Conservation (phyloP, 768 basidiomycete genomes). For the Panaeolus papilionaceus region DNA sequence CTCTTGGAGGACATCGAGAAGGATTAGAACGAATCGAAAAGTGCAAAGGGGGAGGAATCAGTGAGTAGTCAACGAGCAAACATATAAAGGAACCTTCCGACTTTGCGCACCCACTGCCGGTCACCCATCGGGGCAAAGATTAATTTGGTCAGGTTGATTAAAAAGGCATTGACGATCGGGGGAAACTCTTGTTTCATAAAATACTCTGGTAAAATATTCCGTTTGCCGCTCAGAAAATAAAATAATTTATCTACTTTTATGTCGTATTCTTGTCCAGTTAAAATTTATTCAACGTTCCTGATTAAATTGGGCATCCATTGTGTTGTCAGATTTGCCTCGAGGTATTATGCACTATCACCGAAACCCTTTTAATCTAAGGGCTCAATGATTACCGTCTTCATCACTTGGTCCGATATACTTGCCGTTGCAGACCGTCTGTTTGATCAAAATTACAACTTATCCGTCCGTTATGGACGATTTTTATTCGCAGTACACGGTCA, state of each 20-base stretch:
- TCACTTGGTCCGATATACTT: constrained; percentile 10
- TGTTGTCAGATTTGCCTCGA: constrained; percentile 6
- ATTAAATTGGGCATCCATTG: background rate
- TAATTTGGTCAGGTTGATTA: constrained; percentile 32
- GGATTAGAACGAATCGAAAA: constrained; percentile 33
- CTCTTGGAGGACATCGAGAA: constrained; percentile 82
- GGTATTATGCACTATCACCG: constrained; percentile 5
- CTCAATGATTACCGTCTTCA: constrained; percentile 3
- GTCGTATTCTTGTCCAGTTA: background rate
- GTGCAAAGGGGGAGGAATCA: constrained; percentile 5
- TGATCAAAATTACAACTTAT: background rate
- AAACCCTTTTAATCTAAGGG: constrained; percentile 11
- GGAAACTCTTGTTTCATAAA: background rate
- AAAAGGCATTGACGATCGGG: constrained; percentile 34
- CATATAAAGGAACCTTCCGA: constrained; percentile 50
- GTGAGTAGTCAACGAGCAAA: constrained; percentile 25
- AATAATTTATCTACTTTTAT: background rate
- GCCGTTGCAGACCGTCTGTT: background rate
- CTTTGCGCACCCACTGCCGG: constrained; percentile 33
- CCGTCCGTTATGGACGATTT: background rate
- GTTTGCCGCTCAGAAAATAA: constrained; percentile 2
- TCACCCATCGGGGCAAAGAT: constrained; percentile 27
- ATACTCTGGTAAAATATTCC: background rate
- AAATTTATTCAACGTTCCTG: background rate
- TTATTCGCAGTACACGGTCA: background rate